Percentiles rank a stretch among this genome's conserved stretches.
These are phyloP conservation scores for Aspergillus wentii DNA, from an alignment of 495 filamentous ascomycete species.

Conservation along the genomic window DNA sequence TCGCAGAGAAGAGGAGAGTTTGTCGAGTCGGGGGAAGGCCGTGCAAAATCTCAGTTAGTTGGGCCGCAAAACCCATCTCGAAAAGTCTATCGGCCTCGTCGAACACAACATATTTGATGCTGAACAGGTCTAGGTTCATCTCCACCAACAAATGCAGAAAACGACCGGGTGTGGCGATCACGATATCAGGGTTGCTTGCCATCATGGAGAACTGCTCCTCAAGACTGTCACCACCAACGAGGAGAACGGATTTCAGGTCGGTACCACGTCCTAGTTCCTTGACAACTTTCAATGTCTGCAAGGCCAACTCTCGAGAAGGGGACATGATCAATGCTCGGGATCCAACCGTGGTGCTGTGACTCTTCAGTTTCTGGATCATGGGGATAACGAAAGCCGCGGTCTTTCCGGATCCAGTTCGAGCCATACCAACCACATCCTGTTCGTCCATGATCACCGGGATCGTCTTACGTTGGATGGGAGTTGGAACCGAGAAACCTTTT, in stretches of 20 bases:
- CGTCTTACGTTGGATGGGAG: constrained; percentile 94
- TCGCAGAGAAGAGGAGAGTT: constrained; percentile 92
- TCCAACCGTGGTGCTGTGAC: constrained; percentile 82
- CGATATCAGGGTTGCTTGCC: constrained; percentile 89
- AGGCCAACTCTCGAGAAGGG: constrained; percentile 84
- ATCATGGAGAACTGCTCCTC: constrained; percentile 95
- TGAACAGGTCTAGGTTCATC: constrained; percentile 83
- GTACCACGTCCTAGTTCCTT: constrained; percentile 90
- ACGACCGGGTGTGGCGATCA: constrained; percentile 93
- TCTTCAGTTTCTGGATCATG: constrained; percentile 90
- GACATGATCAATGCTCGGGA: constrained; percentile 82
- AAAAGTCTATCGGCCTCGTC: constrained; percentile 96
- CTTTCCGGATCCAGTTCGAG: constrained; percentile 93
- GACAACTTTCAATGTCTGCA: constrained; percentile 93
- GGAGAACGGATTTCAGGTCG: constrained; percentile 78
- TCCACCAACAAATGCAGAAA: constrained; percentile 95
- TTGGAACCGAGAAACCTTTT: constrained; percentile 93
- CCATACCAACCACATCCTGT: constrained; percentile 95
- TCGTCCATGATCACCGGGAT: constrained; percentile 86
- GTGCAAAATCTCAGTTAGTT: constrained; percentile 89
- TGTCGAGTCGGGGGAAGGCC: constrained; percentile 79
- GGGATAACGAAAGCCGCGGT: constrained; percentile 97
- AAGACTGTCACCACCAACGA: constrained; percentile 91
- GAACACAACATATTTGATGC: constrained; percentile 87
- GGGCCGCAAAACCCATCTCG: constrained; percentile 95